Conservation (phyloP, 805 yeast species). For the Ogataea naganishii region DNA sequence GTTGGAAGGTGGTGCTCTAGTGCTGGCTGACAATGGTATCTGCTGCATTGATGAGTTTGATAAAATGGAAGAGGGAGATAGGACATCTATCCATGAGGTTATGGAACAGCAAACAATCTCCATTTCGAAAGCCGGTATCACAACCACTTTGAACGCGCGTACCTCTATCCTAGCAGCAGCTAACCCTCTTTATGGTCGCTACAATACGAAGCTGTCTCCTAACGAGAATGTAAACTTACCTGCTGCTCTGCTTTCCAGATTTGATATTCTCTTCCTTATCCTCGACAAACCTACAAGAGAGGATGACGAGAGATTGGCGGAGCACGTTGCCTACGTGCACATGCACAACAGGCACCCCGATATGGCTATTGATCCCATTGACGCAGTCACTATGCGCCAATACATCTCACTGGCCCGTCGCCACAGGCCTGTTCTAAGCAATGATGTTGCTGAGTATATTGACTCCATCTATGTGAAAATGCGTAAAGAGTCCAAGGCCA, state of each 20-base stretch:
- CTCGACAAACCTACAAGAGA: slow-evolving; percentile 79
- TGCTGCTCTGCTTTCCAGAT: slow-evolving; percentile 91
- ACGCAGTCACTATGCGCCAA: slow-evolving; percentile 74
- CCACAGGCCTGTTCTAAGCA: slow-evolving; percentile 76
- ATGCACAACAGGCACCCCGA: slow-evolving; percentile 87
- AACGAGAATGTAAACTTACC: slow-evolving; percentile 94
- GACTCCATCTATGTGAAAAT: slow-evolving; percentile 80
- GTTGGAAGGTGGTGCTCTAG: slow-evolving; percentile 96
- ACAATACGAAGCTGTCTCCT: slow-evolving; percentile 84
- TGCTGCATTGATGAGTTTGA: slow-evolving; percentile 99
- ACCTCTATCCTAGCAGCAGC: slow-evolving; percentile 96
- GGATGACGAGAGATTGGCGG: slow-evolving; percentile 77
- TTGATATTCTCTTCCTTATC: slow-evolving; percentile 80
- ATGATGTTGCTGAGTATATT: slow-evolving; percentile 78
- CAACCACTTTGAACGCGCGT: slow-evolving; percentile 92
- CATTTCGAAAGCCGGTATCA: slow-evolving; percentile 95
- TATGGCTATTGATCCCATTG: slow-evolving; percentile 65
- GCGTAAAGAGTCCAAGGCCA: slow-evolving; percentile 83
- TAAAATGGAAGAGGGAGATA: slow-evolving; percentile 94
- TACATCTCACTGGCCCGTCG: slow-evolving; percentile 80
- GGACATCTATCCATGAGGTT: slow-evolving; percentile 98
- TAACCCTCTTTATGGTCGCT: slow-evolving; percentile 93
- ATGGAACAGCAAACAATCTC: slow-evolving; percentile 99
- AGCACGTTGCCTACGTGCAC: slow-evolving; percentile 93
- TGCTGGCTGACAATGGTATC: slow-evolving; percentile 93